phyloP scores from a whole-genome alignment of 805 yeast genomes.

The Starmerella lactis-condensi region DNA sequence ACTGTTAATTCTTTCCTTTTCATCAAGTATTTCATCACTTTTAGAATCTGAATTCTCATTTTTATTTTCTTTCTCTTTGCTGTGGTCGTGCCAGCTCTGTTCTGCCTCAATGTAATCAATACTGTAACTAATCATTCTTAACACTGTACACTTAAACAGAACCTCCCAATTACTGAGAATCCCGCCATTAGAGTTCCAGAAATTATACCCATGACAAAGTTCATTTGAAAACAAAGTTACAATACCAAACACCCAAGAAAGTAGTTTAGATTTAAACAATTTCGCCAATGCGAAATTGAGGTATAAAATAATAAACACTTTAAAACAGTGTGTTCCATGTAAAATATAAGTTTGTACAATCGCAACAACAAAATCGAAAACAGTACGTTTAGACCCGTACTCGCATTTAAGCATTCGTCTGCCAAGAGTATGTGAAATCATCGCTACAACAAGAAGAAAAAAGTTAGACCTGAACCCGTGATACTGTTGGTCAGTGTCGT shows the following conservation, averaged over 20 bases:
- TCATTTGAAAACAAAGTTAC: conserved; percentile 63
- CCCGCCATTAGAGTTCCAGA: conserved; percentile 47
- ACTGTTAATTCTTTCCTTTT: conserved; percentile 22
- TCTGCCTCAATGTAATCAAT: conserved; percentile 37
- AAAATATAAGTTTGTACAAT: conserved; percentile 45
- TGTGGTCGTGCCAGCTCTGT: not conserved
- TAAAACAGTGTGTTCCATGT: conserved; percentile 61
- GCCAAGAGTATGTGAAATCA: conserved; percentile 34
- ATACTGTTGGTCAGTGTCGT: conserved; percentile 82
- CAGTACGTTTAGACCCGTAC: conserved; percentile 22
- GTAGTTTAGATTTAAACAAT: conserved; percentile 7
- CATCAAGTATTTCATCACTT: too few relatives aligned
- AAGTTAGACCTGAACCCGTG: conserved; percentile 71
- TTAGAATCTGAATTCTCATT: not conserved
- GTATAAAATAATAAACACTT: conserved; percentile 39
- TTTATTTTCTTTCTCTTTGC: conserved; percentile 33
- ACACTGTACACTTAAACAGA: conserved; percentile 71
- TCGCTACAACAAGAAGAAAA: conserved; percentile 37
- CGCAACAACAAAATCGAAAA: conserved; percentile 63
- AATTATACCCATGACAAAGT: conserved; percentile 32
- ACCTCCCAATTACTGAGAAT: conserved; percentile 89
- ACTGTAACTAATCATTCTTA: conserved; percentile 69
- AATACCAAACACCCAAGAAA: conserved; percentile 69
- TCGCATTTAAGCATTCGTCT: conserved; percentile 26
- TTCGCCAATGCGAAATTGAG: conserved; percentile 33